Evolutionary conservation across 2,329 filamentous ascomycete species (phyloP).

Genomic region (Westerdykella sp.): DNA sequence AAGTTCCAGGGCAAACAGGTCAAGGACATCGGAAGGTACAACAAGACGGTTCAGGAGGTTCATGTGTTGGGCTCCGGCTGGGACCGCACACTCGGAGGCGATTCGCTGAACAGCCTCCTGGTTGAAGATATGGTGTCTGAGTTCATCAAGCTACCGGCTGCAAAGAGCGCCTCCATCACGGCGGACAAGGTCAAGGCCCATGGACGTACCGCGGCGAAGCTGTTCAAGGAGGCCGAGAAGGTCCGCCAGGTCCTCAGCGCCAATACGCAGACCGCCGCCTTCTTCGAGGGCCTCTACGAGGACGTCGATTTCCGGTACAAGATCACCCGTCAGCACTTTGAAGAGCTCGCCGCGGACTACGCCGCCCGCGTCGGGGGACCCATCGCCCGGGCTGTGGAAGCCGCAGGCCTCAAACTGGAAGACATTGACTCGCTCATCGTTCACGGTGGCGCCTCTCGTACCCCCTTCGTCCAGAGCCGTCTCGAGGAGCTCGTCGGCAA

Average conservation of each 20-base stretch:
- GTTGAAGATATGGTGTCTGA: conserved; percentile 80
- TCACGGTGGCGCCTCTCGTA: conserved; percentile 82
- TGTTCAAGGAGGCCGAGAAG: conserved; percentile 89
- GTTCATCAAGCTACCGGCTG: conserved; percentile 61
- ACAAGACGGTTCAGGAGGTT: conserved; percentile 97
- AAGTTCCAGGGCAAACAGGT: conserved; percentile 83
- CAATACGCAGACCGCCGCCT: conserved; percentile 72
- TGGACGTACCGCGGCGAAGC: conserved; percentile 77
- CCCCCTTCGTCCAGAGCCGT: conserved; percentile 87
- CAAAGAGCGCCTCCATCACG: conserved; percentile 59
- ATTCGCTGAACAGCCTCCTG: conserved; percentile 80
- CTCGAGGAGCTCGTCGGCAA: conserved; percentile 70
- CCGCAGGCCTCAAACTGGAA: conserved; percentile 63
- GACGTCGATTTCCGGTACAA: conserved; percentile 94
- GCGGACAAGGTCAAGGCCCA: conserved; percentile 62
- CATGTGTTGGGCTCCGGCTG: conserved; percentile 79
- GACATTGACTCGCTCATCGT: conserved; percentile 89
- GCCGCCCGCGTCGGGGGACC: conserved; percentile 62
- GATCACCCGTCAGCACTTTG: conserved; percentile 72
- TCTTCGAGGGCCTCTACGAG: conserved; percentile 84
- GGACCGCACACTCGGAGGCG: conserved; percentile 85
- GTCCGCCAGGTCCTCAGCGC: conserved; percentile 86
- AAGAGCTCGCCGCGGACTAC: conserved; percentile 65
- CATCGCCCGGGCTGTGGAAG: conserved; percentile 66
- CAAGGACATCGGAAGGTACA: conserved; percentile 87